These are phyloP conservation scores for Aspergillus thermomutatus DNA, from an alignment of 2,329 filamentous ascomycete genomes.

Conservation along the genomic window DNA sequence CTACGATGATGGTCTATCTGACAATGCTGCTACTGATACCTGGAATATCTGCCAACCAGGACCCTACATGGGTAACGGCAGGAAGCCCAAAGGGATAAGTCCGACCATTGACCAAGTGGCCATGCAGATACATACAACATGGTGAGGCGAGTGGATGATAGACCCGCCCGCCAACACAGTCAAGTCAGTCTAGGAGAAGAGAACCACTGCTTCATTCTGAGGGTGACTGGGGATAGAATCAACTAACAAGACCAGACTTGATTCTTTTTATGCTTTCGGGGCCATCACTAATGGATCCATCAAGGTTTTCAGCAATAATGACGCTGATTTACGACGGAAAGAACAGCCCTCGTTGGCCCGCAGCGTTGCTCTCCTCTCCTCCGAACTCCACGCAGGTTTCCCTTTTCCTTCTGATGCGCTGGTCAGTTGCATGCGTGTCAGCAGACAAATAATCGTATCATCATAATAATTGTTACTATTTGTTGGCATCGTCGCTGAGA, in stretches of 20 bases:
- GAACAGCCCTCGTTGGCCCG: not conserved
- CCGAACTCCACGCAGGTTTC: slow-evolving; percentile 16
- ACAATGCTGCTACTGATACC: not conserved
- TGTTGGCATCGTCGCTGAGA: slow-evolving; percentile 1
- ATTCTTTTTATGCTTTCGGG: not conserved
- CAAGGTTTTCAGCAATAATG: not conserved
- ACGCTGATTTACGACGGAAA: not conserved
- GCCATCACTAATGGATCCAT: not conserved
- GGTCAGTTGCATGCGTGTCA: slow-evolving; percentile 21
- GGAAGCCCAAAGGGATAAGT: slow-evolving; percentile 10
- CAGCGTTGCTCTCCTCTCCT: not conserved
- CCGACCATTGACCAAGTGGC: slow-evolving; percentile 20
- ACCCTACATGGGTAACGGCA: slow-evolving; percentile 15
- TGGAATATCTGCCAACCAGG: not conserved
- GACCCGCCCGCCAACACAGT: slow-evolving; percentile 23
- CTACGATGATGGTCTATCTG: slow-evolving; percentile 1
- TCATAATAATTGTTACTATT: not conserved
- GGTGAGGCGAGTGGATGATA: slow-evolving; percentile 21
- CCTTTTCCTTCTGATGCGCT: slow-evolving; percentile 14
- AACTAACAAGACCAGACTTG: not conserved
- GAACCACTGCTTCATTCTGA: slow-evolving; percentile 2
- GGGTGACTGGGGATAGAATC: slow-evolving; percentile 3
- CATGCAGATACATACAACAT: slow-evolving; percentile 18
- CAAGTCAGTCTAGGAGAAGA: not conserved
- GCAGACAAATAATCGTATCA: not conserved